Conservation (phyloP, 2,329 filamentous ascomycete genomes). For the Stagonosporopsis vannaccii region DNA sequence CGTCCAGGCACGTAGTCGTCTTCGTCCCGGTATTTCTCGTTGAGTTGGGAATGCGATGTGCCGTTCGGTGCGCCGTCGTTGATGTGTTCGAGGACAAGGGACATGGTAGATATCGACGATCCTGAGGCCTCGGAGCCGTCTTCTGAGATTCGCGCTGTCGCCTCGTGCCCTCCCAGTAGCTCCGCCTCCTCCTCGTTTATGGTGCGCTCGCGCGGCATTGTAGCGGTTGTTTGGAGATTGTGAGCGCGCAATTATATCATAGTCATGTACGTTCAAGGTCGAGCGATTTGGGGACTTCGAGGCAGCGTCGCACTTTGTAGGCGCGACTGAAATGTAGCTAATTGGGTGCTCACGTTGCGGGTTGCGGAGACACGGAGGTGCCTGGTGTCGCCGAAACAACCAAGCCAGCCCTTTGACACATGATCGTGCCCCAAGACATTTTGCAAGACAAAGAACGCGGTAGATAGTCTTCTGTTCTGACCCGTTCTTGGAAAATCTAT, state of each 20-base stretch:
- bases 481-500: conserved; percentile 22
- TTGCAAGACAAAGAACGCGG: conserved; percentile 34
- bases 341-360: conserved; percentile 23
- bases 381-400: conserved; percentile 37
- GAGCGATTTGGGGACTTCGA: neutral
- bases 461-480: conserved; percentile 36
- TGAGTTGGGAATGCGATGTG: conserved; percentile 35
- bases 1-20: conserved; percentile 52
- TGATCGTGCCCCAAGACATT: conserved; percentile 17
- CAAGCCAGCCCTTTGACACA: conserved; percentile 38
- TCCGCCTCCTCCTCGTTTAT: conserved; percentile 55
- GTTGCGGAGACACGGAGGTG: conserved; percentile 40
- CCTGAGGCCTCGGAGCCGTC: conserved; percentile 61
- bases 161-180: conserved; percentile 51
- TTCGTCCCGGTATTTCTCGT: conserved; percentile 52
- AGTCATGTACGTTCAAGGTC: neutral
- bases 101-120: conserved; percentile 84
- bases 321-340: conserved; percentile 4
- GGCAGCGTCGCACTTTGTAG: neutral
- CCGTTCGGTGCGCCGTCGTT: conserved; percentile 60
- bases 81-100: conserved; percentile 80
- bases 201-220: conserved; percentile 46
- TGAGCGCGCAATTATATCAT: conserved; percentile 25
- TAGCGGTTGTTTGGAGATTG: conserved; percentile 13
- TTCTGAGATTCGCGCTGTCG: conserved; percentile 41